Percentiles rank a stretch among this genome's conserved stretches.
These are phyloP conservation scores for Ascochyta pisi DNA, from an alignment of 2,329 filamentous ascomycete genomes.

Conservation along the genomic window DNA sequence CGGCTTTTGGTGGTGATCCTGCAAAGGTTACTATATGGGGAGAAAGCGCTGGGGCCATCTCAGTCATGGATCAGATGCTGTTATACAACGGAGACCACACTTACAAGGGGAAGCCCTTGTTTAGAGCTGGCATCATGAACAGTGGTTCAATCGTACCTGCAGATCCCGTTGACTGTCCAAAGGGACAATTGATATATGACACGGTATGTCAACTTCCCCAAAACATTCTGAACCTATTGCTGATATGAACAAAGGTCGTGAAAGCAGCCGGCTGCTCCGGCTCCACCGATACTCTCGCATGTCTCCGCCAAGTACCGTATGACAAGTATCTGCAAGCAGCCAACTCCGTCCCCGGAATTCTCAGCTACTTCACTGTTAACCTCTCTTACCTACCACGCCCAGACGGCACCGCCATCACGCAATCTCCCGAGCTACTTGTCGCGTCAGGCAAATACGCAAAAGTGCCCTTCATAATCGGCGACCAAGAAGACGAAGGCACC, in stretches of 20 bases:
- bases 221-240: slow-evolving; percentile 53
- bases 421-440: slow-evolving; percentile 68
- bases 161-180: slow-evolving; percentile 66
- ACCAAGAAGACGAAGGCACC: slow-evolving; percentile 83
- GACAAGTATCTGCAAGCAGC: slow-evolving; percentile 64
- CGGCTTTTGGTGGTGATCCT: slow-evolving; percentile 78
- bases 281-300: slow-evolving; percentile 54
- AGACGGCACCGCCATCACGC: slow-evolving; percentile 67
- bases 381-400: slow-evolving; percentile 78
- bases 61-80: slow-evolving; percentile 77
- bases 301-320: slow-evolving; percentile 57
- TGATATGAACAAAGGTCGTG: slow-evolving; percentile 59
- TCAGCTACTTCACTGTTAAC: slow-evolving; percentile 72
- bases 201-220: slow-evolving; percentile 49
- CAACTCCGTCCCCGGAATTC: slow-evolving; percentile 72
- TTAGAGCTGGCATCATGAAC: slow-evolving; percentile 78
- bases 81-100: slow-evolving; percentile 74
- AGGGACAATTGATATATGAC: slow-evolving; percentile 65
- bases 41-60: slow-evolving; percentile 65
- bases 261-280: slow-evolving; percentile 54
- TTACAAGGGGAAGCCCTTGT: slow-evolving; percentile 77
- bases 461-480: slow-evolving; percentile 71
- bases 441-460: slow-evolving; percentile 61
- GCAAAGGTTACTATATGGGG: slow-evolving; percentile 82
- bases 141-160: slow-evolving; percentile 49